These are phyloP conservation scores for Themeda triandra DNA, from an alignment of 176 grass and related monocot genomes.

Conservation along the genomic window DNA sequence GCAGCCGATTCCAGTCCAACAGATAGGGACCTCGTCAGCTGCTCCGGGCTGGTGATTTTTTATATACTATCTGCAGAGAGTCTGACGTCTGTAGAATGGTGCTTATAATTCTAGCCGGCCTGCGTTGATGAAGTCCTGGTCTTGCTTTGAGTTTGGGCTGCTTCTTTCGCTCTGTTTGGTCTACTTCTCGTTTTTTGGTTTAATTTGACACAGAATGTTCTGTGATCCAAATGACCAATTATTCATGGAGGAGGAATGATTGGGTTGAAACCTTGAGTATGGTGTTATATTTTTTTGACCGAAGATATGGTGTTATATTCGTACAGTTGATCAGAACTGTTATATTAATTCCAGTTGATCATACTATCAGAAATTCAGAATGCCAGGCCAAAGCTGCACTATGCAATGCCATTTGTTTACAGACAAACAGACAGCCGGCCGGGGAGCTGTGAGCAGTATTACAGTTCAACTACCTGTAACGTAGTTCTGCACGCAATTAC, in stretches of 20 bases:
- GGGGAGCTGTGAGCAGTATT: no score
- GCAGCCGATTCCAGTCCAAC: background rate
- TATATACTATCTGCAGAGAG: background rate
- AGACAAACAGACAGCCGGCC: background rate
- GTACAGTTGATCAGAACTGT: background rate
- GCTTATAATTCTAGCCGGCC: background rate
- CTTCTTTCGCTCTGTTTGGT: background rate
- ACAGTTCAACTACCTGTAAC: no score
- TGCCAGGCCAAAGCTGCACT: no score
- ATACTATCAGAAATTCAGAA: background rate
- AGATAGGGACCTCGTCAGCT: conserved; percentile 2
- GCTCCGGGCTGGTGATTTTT: background rate
- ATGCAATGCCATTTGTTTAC: background rate
- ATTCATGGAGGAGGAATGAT: background rate
- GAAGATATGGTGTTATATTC: background rate
- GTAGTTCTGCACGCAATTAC: no score
- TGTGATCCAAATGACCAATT: background rate
- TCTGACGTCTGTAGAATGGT: background rate
- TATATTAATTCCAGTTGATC: no score
- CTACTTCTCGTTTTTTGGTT: background rate
- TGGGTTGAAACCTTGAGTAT: background rate
- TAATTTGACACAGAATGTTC: background rate
- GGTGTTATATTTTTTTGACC: no score
- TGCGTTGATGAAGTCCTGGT: background rate
- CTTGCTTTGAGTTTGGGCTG: background rate